phyloP scores from a whole-genome alignment of 2,329 filamentous ascomycete species.

The Lithohypha guttulata region DNA sequence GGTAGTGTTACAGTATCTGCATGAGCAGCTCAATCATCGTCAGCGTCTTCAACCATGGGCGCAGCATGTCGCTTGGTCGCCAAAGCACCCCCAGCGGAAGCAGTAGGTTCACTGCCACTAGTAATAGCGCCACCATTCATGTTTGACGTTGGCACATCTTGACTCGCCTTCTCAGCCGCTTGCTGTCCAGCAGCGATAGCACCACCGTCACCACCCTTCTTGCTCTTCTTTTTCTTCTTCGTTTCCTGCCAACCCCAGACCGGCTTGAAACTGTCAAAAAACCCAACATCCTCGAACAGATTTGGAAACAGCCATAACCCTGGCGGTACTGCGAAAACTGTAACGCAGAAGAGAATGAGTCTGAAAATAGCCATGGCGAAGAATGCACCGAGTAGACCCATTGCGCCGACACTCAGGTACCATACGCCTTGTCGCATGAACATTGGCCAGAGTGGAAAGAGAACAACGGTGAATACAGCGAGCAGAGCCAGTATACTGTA shows the following conservation, averaged over 20 bases:
- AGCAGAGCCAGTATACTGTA: constrained; percentile 76
- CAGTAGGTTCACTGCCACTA: constrained; percentile 27
- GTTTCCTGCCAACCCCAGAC: constrained; percentile 93
- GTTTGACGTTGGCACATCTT: constrained; percentile 10
- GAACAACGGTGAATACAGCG: constrained; percentile 74
- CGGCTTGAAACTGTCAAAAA: constrained; percentile 93
- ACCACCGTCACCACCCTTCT: constrained; percentile 23
- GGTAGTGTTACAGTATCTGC: not conserved
- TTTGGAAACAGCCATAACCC: constrained; percentile 98
- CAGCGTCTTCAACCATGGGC: constrained; percentile 21
- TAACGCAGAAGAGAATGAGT: constrained; percentile 85
- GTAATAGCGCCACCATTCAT: constrained; percentile 11
- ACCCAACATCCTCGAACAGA: constrained; percentile 95
- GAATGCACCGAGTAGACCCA: constrained; percentile 82
- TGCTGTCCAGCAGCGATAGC: constrained; percentile 19
- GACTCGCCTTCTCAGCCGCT: constrained; percentile 11
- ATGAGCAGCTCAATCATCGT: constrained; percentile 20
- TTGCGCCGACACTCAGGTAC: constrained; percentile 90
- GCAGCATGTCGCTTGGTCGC: constrained; percentile 19
- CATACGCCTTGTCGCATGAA: constrained; percentile 86
- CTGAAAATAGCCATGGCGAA: constrained; percentile 97
- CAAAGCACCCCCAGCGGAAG: constrained; percentile 8
- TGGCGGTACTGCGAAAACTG: constrained; percentile 71
- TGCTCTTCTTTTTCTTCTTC: constrained; percentile 48
- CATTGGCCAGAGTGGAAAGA: constrained; percentile 94